A percentile compares a stretch with the other conserved stretches of the same genome.
Evolutionary conservation across 2,329 filamentous ascomycete genomes (phyloP).

Genomic region (Akanthomyces uredinophilus): DNA sequence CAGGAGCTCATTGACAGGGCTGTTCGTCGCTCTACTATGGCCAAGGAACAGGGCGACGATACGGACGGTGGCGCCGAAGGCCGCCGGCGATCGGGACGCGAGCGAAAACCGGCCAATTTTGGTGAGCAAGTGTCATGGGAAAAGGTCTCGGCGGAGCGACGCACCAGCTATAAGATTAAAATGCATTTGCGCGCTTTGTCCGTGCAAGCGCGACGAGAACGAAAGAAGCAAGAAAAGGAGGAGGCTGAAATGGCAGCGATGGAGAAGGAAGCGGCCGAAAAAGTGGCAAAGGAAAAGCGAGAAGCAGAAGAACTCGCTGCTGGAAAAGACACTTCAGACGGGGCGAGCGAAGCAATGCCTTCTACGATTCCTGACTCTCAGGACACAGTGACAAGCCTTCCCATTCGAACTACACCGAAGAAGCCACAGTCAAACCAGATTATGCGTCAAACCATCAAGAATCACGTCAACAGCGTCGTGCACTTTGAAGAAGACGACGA

Average conservation of each 20-base stretch:
- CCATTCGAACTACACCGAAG: constrained; percentile 9
- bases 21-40: constrained; percentile 2
- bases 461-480: constrained; percentile 12
- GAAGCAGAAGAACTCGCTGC: neutral
- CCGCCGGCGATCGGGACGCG: constrained; percentile 24
- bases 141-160: constrained; percentile 17
- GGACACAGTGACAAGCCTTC: constrained; percentile 1
- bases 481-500: constrained; percentile 12
- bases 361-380: constrained; percentile 15
- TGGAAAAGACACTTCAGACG: neutral
- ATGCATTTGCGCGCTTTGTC: constrained; percentile 11
- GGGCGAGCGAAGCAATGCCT: neutral
- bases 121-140: constrained; percentile 28
- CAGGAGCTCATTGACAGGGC: constrained; percentile 11
- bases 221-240: constrained; percentile 2
- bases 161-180: constrained; percentile 12
- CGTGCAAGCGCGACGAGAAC: neutral
- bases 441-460: constrained; percentile 11
- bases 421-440: constrained; percentile 3
- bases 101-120: constrained; percentile 26
- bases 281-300: constrained; percentile 5
- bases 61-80: constrained; percentile 15
- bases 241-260: constrained; percentile 8
- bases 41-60: constrained; percentile 29
- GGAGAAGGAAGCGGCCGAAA: constrained; percentile 10